A percentile compares a stretch with the other conserved stretches of the same genome.
phyloP scores from a whole-genome alignment of 352 stramenopile species.

The Pythium myriotylum region DNA sequence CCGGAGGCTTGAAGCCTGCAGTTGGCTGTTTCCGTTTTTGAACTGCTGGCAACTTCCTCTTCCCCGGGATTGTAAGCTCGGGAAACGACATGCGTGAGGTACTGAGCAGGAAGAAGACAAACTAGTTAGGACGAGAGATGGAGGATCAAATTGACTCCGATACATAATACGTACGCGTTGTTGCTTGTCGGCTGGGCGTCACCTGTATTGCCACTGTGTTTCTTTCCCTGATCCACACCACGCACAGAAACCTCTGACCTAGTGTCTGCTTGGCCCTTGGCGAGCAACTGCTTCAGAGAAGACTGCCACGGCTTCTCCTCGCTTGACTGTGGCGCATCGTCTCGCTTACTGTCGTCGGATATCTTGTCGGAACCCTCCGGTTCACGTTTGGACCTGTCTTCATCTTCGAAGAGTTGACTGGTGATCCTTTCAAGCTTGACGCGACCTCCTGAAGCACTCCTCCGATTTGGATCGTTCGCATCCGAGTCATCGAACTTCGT shows the following conservation, averaged over 20 bases:
- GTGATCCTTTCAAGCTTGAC: conserved; percentile 4
- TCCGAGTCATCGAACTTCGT: background rate
- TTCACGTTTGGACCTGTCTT: background rate
- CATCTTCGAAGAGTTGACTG: conserved; percentile 5
- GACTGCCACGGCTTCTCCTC: conserved; percentile 51
- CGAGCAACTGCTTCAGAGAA: conserved; percentile 62
- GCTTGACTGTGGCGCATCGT: background rate
- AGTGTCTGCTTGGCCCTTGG: conserved; percentile 33
- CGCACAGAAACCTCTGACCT: background rate
- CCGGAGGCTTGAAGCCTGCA: conserved; percentile 16
- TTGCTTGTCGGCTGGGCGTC: conserved; percentile 3
- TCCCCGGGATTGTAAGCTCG: conserved; percentile 56
- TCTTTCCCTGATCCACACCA: background rate
- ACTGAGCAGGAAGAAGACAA: too few species aligned
- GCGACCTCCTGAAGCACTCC: background rate
- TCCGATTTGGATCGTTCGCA: background rate
- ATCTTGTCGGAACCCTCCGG: background rate
- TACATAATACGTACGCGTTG: conserved; percentile 7
- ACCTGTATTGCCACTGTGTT: background rate
- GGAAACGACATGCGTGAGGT: conserved; percentile 44
- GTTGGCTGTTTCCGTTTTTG: conserved; percentile 38
- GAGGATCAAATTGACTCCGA: too few species aligned
- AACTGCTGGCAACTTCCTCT: conserved; percentile 27
- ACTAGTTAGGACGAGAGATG: too few species aligned
- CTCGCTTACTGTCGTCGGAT: background rate